Percentiles rank a stretch among this genome's conserved stretches.
These are phyloP conservation scores for Clarireedia sp. DNA, from an alignment of 2,329 filamentous ascomycete genomes.

Conservation along the genomic window DNA sequence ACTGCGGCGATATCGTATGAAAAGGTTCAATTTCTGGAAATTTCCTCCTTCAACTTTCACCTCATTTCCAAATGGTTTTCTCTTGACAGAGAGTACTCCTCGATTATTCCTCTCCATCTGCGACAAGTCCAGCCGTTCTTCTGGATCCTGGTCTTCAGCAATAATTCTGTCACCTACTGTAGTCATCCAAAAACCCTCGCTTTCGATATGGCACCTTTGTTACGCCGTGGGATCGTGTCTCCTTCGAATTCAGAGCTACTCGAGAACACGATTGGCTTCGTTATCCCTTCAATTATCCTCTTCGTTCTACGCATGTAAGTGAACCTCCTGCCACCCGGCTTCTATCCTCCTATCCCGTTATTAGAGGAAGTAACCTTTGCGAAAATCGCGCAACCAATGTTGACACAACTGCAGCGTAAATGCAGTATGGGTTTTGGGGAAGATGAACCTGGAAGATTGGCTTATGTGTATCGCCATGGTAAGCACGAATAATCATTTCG, in stretches of 20 bases:
- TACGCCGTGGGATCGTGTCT: constrained; percentile 11
- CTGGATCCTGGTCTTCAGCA: background rate
- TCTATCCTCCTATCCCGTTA: background rate
- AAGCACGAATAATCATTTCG: constrained; percentile 4
- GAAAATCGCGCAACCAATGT: background rate
- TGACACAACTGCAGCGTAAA: constrained; percentile 12
- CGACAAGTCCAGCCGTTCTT: too few species aligned
- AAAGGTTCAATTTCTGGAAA: background rate
- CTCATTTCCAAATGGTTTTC: background rate
- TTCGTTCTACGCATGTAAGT: constrained; percentile 19
- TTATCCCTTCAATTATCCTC: constrained; percentile 13
- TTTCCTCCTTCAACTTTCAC: background rate
- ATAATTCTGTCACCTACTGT: background rate
- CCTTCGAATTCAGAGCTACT: constrained; percentile 17
- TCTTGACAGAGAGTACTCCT: background rate
- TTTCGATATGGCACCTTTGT: background rate
- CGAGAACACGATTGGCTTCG: constrained; percentile 20
- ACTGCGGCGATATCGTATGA: too few species aligned
- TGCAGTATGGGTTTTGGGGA: constrained; percentile 13
- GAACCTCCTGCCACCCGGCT: too few species aligned
- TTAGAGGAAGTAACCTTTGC: too few species aligned
- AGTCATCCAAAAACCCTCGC: background rate
- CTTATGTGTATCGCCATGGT: constrained; percentile 33
- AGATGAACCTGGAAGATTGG: constrained; percentile 30
- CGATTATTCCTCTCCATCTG: background rate